Evolutionary conservation across 1,284 basidiomycete genomes (phyloP).

Genomic region (Melampsora medusae): DNA sequence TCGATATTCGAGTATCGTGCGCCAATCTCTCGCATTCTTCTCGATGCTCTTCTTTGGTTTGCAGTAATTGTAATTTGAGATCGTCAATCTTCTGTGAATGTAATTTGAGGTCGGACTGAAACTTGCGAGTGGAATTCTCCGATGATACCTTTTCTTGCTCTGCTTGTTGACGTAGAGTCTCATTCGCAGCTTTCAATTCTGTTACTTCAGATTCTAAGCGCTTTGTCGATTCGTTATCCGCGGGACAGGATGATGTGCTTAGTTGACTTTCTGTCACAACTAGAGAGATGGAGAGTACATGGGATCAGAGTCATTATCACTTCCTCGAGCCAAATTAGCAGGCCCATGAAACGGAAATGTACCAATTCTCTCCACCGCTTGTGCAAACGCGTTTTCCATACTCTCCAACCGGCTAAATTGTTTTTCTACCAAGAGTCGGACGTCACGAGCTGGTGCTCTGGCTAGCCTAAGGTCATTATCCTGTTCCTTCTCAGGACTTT

Average conservation of each 20-base stretch:
- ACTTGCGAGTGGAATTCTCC: slow-evolving; percentile 21
- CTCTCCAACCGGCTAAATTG: slow-evolving; percentile 33
- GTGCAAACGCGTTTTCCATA: slow-evolving; percentile 42
- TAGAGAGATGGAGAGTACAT: slow-evolving; percentile 6
- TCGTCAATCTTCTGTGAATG: slow-evolving; percentile 32
- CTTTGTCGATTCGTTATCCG: slow-evolving; percentile 14
- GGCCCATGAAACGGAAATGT: not conserved
- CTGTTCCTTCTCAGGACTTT: not conserved
- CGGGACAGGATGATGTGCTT: slow-evolving; percentile 4
- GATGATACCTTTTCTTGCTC: slow-evolving; percentile 22
- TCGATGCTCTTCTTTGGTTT: slow-evolving; percentile 27
- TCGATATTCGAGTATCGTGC: slow-evolving; percentile 25
- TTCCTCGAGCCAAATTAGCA: not conserved
- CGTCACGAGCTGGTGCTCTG: slow-evolving; percentile 17
- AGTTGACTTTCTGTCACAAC: slow-evolving; percentile 32
- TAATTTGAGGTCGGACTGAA: slow-evolving; percentile 28
- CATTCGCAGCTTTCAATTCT: slow-evolving; percentile 20
- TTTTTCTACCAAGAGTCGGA: slow-evolving; percentile 35
- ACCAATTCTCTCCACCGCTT: slow-evolving; percentile 38
- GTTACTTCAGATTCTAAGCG: slow-evolving; percentile 18
- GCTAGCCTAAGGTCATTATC: slow-evolving; percentile 1
- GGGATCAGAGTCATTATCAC: not conserved
- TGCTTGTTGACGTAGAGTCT: slow-evolving; percentile 11
- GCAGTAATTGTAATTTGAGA: slow-evolving; percentile 29
- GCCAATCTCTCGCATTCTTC: slow-evolving; percentile 22